These are phyloP conservation scores for Penicillium griseofulvum DNA, from an alignment of 2,329 filamentous ascomycete genomes.

Conservation along the genomic window DNA sequence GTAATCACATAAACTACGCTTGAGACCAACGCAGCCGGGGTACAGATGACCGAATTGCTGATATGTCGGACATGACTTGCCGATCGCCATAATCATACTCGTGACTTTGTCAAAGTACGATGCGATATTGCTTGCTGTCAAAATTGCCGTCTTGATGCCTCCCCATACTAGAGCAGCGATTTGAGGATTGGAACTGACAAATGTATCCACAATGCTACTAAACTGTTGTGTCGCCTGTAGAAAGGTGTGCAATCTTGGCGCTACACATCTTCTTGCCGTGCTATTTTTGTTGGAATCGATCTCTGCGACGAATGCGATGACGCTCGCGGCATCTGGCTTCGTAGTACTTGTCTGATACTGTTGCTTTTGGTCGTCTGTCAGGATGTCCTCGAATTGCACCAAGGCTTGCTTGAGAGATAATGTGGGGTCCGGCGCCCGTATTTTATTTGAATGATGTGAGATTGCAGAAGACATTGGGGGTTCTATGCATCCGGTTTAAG, in stretches of 20 bases:
- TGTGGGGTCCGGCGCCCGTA: neutral
- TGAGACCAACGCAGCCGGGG: neutral
- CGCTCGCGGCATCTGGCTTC: neutral
- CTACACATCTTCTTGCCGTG: neutral
- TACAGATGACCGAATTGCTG: slow-evolving; percentile 20
- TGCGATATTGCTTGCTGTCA: slow-evolving; percentile 11
- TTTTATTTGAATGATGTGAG: neutral
- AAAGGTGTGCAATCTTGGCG: neutral
- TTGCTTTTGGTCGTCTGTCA: neutral
- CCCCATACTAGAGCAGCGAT: slow-evolving; percentile 19
- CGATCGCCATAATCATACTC: slow-evolving; percentile 19
- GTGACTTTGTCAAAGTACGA: slow-evolving; percentile 25
- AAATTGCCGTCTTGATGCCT: slow-evolving; percentile 18
- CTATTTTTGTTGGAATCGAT: neutral
- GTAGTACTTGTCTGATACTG: neutral
- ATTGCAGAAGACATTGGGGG: neutral
- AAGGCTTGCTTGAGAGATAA: neutral
- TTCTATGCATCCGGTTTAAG: neutral
- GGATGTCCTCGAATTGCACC: neutral
- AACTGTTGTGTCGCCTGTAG: neutral
- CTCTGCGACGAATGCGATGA: neutral
- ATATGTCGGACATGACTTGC: slow-evolving; percentile 15
- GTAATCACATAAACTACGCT: neutral
- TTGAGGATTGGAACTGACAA: neutral
- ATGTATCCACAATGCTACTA: neutral